Evolutionary conservation across 305 asterid genomes (phyloP).

Genomic region (Fraxinus velutina): DNA sequence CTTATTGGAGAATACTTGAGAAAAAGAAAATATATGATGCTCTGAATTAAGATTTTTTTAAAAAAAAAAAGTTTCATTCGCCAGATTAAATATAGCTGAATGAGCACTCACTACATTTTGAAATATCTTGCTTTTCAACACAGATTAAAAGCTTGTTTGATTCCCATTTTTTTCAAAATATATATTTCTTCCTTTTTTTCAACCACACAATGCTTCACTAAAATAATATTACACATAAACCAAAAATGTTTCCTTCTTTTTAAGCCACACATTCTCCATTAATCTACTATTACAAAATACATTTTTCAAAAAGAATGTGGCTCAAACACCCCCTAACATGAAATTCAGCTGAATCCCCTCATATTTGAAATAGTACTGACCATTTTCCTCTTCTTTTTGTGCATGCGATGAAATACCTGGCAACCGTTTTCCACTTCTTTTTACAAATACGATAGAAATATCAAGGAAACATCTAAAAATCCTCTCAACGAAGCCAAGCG

Average conservation of each 20-base stretch:
- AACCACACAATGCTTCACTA: neutral
- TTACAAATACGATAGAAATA: neutral
- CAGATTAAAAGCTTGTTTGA: neutral
- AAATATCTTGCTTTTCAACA: neutral
- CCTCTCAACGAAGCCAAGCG: neutral
- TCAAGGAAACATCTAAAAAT: neutral
- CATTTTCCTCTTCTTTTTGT: neutral
- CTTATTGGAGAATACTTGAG: neutral
- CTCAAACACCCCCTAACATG: neutral
- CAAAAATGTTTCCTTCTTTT: too few relatives aligned
- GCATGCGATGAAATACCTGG: neutral
- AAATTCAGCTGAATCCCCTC: neutral
- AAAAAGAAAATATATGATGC: neutral
- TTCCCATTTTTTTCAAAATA: neutral
- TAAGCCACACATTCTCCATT: neutral
- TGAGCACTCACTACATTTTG: neutral
- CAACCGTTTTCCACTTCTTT: neutral
- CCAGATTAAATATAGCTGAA: neutral
- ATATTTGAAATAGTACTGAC: neutral
- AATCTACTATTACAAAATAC: neutral
- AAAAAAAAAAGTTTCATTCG: neutral
- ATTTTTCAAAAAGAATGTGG: neutral
- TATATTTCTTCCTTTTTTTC: neutral
- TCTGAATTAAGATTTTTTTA: neutral
- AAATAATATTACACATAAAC: neutral